phyloP scores from a whole-genome alignment of 805 yeast genomes.

The Barnettozyma salicaria region DNA sequence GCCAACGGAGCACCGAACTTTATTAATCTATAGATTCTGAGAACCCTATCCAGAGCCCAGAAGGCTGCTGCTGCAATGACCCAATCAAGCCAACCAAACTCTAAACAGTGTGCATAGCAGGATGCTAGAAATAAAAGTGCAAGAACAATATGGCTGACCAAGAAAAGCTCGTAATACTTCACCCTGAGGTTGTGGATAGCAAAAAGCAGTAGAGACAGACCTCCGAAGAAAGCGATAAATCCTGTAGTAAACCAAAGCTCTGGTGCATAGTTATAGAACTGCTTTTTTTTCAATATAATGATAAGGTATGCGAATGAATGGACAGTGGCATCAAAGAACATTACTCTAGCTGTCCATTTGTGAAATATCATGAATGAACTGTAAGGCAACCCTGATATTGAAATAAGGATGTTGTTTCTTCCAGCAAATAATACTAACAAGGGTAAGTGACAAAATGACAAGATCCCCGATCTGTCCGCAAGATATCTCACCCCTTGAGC shows the following conservation, averaged over 20 bases:
- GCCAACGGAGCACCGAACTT: conserved; percentile 23
- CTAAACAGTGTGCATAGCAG: conserved; percentile 53
- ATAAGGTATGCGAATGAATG: conserved; percentile 34
- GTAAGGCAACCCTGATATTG: conserved; percentile 57
- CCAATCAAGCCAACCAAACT: conserved; percentile 48
- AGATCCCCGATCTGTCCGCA: conserved; percentile 22
- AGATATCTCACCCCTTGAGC: conserved; percentile 12
- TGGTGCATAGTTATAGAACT: not conserved
- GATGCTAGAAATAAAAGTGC: conserved; percentile 48
- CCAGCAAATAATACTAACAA: conserved; percentile 58
- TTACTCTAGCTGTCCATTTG: conserved; percentile 52
- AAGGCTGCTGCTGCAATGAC: conserved; percentile 33
- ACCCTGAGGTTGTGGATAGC: conserved; percentile 43
- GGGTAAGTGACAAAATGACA: conserved; percentile 42
- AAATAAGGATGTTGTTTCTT: conserved; percentile 61
- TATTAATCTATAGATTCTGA: conserved; percentile 36
- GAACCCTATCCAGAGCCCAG: conserved; percentile 37
- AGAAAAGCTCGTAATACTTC: conserved; percentile 53
- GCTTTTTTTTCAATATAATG: conserved; percentile 5
- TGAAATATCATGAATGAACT: conserved; percentile 62
- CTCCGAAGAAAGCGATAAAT: conserved; percentile 8
- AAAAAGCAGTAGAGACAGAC: conserved; percentile 10
- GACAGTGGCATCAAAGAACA: conserved; percentile 37
- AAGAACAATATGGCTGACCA: conserved; percentile 49
- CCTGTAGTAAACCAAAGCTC: conserved; percentile 20